phyloP scores from a whole-genome alignment of 129 eudicot genomes.

The Centrapalus pauciflorus region DNA sequence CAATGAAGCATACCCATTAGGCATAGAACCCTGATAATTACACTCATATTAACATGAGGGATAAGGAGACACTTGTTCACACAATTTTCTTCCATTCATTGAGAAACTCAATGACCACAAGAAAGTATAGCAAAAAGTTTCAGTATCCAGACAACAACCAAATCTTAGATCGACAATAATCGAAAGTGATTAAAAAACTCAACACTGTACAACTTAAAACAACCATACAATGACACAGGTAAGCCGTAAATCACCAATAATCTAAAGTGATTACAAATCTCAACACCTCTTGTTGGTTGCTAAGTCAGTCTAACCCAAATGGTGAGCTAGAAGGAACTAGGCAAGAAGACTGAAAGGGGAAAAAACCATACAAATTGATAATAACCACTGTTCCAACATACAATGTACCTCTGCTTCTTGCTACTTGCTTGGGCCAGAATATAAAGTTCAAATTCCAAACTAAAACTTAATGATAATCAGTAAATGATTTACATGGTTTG shows the following conservation, averaged over 20 bases:
- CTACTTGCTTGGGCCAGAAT: too few relatives aligned
- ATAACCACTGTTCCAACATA: not conserved
- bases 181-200: conserved; percentile 13
- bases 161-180: not conserved
- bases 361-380: not conserved
- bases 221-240: not conserved
- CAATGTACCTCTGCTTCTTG: not conserved
- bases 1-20: conserved; percentile 54
- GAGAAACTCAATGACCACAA: not conserved
- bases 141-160: not conserved
- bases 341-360: too few relatives aligned
- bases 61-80: not conserved
- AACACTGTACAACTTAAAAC: not conserved
- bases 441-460: not conserved
- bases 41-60: conserved; percentile 5
- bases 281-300: too few relatives aligned
- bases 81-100: not conserved
- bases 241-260: not conserved
- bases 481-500: not conserved
- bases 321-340: too few relatives aligned
- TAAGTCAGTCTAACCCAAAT: too few relatives aligned
- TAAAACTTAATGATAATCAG: not conserved
- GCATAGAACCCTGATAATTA: conserved; percentile 44
- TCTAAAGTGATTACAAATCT: not conserved
- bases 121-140: not conserved